Base-by-base conservation (phyloP, 1,139 yeast species). In the Candida gigantensis region DNA sequence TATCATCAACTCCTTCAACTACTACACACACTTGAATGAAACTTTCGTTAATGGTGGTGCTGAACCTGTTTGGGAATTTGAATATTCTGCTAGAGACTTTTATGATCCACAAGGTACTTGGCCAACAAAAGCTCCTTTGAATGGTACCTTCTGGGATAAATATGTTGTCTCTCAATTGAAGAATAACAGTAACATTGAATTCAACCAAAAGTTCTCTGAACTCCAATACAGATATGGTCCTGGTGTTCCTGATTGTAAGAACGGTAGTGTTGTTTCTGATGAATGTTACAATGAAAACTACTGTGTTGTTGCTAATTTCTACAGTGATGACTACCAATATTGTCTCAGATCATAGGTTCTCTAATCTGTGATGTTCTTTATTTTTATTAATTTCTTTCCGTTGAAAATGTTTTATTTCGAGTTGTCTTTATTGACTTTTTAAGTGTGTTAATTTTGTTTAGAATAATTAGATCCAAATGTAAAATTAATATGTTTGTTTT, bases 1-100 rank as follows among this genome's bases (percentile, higher is more conserved):
- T 43, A 65, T 83, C 39, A 68, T 79, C 68, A 77, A 83, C 49
- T 67, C 81, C 5, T 68, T 58, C 60, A 81, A 80, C 50, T 79
- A 68, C 58, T 80, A 67, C 57, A 64, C 78, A 19, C 58, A 62
- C 38, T 62, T 78, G 47, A 76, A 77, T 50, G 72, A 69, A 29
- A 77, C 83, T 5, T 74, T 70, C 50, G 50, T 55, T 39, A 65
- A 68, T 39, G 66, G 65, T 12, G 75, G 74, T 24, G 59, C 51
- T 5, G 82, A 76, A 45, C 81, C 82, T n/a, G 52, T 48, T 11
- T 78, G 83, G 83, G 54, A 58, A 39, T 70, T 66, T 36, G 81
- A 76, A 45, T 78, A 78, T 50, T 67, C 74, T 36, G 72, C 81
- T 1, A 68, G 84, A 58, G 72, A 66, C 2, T 57, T 66, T 4